Conservation (phyloP, 1,139 yeast genomes). For the Lodderomyces orthopsilosis region DNA sequence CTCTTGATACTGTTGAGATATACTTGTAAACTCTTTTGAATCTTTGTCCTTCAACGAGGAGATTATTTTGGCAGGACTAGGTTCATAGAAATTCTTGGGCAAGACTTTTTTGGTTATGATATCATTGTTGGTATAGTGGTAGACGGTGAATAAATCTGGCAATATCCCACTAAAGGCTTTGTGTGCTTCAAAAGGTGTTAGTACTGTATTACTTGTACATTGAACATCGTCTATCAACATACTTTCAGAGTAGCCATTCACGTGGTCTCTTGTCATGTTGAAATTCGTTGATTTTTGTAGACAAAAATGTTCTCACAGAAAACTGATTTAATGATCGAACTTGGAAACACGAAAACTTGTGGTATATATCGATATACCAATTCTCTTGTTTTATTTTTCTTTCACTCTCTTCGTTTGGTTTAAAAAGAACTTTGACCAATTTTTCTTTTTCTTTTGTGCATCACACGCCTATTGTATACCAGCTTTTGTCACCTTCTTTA, state of each 20-base stretch:
- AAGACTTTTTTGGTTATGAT: slow-evolving; percentile 37
- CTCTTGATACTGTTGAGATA: slow-evolving; percentile 20
- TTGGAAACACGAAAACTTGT: background rate
- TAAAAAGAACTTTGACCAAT: too few relatives aligned
- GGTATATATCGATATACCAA: background rate
- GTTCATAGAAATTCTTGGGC: slow-evolving; percentile 49
- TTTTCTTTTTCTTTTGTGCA: background rate
- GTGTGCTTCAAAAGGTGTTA: slow-evolving; percentile 6
- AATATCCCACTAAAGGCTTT: slow-evolving; percentile 11
- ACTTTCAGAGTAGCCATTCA: background rate
- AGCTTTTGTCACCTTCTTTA: background rate
- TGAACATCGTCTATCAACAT: background rate
- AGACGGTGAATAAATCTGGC: slow-evolving; percentile 27
- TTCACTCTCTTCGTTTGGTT: background rate
- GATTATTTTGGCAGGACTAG: slow-evolving; percentile 40
- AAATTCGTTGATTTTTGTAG: background rate
- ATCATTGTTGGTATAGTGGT: slow-evolving; percentile 30
- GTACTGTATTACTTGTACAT: slow-evolving; percentile 3
- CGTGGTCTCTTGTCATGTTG: background rate
- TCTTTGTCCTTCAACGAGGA: slow-evolving; percentile 31
- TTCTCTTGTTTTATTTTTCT: slow-evolving; percentile 6
- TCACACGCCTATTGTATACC: slow-evolving; percentile 4
- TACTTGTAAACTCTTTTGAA: slow-evolving; percentile 22
- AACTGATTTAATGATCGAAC: background rate
- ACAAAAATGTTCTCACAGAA: background rate